Conservation (phyloP, 2,329 filamentous ascomycete species). For the Apiospora saccharicola region DNA sequence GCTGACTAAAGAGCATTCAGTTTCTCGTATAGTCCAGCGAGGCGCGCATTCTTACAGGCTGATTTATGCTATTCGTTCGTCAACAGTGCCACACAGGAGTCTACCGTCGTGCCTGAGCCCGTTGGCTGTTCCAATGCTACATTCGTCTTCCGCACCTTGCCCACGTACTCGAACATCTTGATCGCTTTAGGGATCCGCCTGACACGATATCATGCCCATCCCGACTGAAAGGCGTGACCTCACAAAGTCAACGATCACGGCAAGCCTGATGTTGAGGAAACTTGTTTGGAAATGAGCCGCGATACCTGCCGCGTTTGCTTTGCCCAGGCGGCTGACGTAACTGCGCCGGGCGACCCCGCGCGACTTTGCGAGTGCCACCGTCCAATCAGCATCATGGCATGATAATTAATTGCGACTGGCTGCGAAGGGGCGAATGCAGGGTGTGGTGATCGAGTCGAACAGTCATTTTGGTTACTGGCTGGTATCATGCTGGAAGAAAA, state of each 20-base stretch:
- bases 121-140: no score
- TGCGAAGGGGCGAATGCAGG: not conserved
- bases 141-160: no score
- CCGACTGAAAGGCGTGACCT: slow-evolving; percentile 31
- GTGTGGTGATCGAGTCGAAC: not conserved
- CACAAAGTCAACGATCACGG: slow-evolving; percentile 34
- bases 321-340: slow-evolving; percentile 33
- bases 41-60: no score
- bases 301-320: slow-evolving; percentile 32
- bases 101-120: no score
- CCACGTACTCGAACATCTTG: no score
- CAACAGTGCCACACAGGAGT: no score
- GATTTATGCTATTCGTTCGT: no score
- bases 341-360: no score
- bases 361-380: not conserved
- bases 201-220: slow-evolving; percentile 32
- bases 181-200: no score
- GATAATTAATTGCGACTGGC: not conserved
- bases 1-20: no score
- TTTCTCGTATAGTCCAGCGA: no score
- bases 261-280: slow-evolving; percentile 32
- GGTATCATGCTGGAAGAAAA: not conserved
- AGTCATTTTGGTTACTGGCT: not conserved
- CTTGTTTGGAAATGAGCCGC: slow-evolving; percentile 28
- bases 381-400: not conserved